Base-by-base conservation (phyloP, 2,329 filamentous ascomycete species). In the Alternaria sp. region DNA sequence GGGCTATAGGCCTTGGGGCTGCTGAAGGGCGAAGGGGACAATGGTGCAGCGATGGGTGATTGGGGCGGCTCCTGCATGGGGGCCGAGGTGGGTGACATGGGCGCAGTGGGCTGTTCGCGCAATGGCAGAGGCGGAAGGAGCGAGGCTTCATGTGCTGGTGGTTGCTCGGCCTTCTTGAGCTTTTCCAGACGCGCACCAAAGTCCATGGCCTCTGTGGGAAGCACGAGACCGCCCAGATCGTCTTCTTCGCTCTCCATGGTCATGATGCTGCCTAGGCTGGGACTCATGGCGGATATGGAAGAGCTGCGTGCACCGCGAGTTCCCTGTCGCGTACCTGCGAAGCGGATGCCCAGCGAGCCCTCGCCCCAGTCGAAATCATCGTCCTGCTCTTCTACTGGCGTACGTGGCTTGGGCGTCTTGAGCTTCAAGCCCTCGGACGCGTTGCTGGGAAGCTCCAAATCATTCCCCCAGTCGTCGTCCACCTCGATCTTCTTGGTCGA, bases 231-330 rank as follows among this genome's bases (percentile, higher is more conserved):
- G 62, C 95, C 92, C 61, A 98, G 86, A 7, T 91, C 91, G 77
- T 98, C 94, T 68, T 97, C 94, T 74, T 97, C 94, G 74, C 94
- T 98, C 81, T 97, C 95, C 9, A 88, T 87, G 2, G 93, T 97
- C 69, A 96, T 89, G 65, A 92, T 95, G 78, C 94, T 98, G 20
- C 93, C 92, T 57, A 96, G 87, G 76, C 94, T 98, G 14, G 95
- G 94, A 74, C 94, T 98, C 77, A 97, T 86, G 28, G 92, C 92
- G 39, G 94, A 97, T 36, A 90, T 88, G 18, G 93, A 94, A 1
- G 93, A 97, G 81, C 92, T 95, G 71, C 92, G 89, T 71, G 89
- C 89, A 49, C 92, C 94, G 41, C 88, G 88, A n/a, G 85, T 86
- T 72, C 94, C 92, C 70, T 92, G 88, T 66, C 89, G 87, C 14